These are phyloP conservation scores for Paxillus involutus DNA, from an alignment of 768 basidiomycete species.

Conservation along the genomic window DNA sequence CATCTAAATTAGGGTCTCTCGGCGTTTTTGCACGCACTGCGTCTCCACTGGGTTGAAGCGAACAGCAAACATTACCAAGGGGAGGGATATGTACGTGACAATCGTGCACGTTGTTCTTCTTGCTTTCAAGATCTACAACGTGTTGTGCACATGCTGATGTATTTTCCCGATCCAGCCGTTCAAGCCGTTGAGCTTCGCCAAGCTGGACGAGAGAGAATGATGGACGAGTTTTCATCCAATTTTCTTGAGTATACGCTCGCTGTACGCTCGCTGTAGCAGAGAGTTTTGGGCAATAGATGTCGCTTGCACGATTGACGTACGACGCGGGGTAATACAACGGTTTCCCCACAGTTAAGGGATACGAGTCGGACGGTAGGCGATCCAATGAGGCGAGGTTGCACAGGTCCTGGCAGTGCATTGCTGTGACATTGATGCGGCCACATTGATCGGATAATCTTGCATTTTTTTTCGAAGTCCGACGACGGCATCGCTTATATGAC, in stretches of 20 bases:
- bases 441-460: not conserved
- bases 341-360: conserved; percentile 11
- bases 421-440: no score
- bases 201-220: conserved; percentile 38
- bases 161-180: conserved; percentile 39
- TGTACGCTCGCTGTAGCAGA: conserved; percentile 5
- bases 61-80: conserved; percentile 97
- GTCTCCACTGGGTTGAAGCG: conserved; percentile 97
- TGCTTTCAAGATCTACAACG: conserved; percentile 19
- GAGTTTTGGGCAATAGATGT: conserved; percentile 11
- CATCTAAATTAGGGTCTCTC: conserved; percentile 68
- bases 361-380: not conserved
- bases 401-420: no score
- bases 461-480: conserved; percentile 35
- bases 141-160: conserved; percentile 27
- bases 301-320: not conserved
- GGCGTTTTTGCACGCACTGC: conserved; percentile 94
- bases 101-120: conserved; percentile 8
- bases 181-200: conserved; percentile 47
- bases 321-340: conserved; percentile 7
- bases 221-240: conserved; percentile 13
- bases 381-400: not conserved
- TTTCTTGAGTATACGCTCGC: conserved; percentile 19
- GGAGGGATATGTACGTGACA: conserved; percentile 75
- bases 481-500: conserved; percentile 14